Evolutionary conservation across 257 asterid species (phyloP), one percentile per base, ranked within the genome.

Genomic region (Jacaranda copaia): DNA sequence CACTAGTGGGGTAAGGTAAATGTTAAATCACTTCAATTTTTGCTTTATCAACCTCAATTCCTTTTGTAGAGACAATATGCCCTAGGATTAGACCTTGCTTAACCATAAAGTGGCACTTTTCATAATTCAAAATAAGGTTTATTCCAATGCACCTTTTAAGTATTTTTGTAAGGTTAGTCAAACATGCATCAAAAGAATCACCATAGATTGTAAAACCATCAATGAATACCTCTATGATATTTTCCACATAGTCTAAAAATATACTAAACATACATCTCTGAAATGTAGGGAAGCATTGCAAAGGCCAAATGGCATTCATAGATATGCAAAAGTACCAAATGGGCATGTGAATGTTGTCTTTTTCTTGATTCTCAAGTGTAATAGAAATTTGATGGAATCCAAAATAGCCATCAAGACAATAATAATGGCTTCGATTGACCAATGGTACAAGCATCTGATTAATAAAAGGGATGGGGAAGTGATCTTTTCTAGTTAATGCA

Each of bases 331-430:
- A 3, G 48, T 65, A 0, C 68, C 59, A 14, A 49, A 67, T 5
- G 58, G 52, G 4, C 74, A 64, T 15, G 48, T 66, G 38, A 75
- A 75, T 5, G 62, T 76, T 0, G 48, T 71, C 25, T n/a, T 60
- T 78, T 32, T 62, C 77, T n/a, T 71, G 78, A 51, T 78, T 74
- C 9, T 71, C 73, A 0, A 19, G 39, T 3, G 35, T 66, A 3
- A 78, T 4, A 4, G 45, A 8, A 58, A 78, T 78, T 48, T 78
- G 77, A 14, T 42, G 43, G 49, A 59, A 78, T 0, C 66, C 53
- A 3, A 43, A 49, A 53, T 60, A 78, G 1, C 73, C 73, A 61
- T 70, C 77, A 4, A 78, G 42, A 51, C 66, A 78, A 38, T 70
- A 78, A 51, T 48, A 3, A 40, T 40, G 3, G 7, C 45, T 40